phyloP scores from a whole-genome alignment of 306 rosid species.

The Nissolia schottii region DNA sequence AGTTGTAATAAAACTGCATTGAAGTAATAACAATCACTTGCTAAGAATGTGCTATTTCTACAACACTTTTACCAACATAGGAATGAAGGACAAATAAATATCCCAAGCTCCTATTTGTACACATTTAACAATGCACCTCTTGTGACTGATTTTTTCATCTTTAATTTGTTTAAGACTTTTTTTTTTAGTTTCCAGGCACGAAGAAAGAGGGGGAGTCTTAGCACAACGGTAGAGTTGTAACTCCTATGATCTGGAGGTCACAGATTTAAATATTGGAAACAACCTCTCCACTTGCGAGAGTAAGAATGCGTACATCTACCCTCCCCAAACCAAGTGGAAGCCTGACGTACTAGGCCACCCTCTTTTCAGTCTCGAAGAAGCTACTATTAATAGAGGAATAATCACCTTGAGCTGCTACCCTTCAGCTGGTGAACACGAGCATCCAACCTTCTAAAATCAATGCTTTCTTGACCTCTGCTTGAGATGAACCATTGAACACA shows the following conservation, averaged over 20 bases:
- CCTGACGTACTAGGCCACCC: no score
- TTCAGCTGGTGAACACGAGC: constrained; percentile 83
- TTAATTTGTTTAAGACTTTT: neutral
- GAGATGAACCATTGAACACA: neutral
- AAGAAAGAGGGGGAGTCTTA: no score
- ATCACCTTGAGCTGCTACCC: constrained; percentile 93
- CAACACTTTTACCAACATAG: neutral
- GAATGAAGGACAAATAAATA: neutral
- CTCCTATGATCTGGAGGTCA: no score
- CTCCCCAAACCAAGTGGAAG: no score
- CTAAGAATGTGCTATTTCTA: neutral
- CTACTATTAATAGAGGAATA: no score
- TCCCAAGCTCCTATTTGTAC: neutral
- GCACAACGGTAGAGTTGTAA: no score
- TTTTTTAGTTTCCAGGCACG: neutral
- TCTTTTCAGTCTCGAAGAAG: no score
- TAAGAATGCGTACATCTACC: no score
- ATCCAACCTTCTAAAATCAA: constrained; percentile 66
- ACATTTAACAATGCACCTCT: no score
- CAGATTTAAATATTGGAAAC: no score
- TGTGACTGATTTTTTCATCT: neutral
- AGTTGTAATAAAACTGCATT: neutral
- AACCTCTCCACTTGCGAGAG: no score
- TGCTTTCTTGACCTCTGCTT: constrained; percentile 45
- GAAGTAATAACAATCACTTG: no score